Conservation (phyloP, 306 rosid genomes). For the Sesbania bispinosa region DNA sequence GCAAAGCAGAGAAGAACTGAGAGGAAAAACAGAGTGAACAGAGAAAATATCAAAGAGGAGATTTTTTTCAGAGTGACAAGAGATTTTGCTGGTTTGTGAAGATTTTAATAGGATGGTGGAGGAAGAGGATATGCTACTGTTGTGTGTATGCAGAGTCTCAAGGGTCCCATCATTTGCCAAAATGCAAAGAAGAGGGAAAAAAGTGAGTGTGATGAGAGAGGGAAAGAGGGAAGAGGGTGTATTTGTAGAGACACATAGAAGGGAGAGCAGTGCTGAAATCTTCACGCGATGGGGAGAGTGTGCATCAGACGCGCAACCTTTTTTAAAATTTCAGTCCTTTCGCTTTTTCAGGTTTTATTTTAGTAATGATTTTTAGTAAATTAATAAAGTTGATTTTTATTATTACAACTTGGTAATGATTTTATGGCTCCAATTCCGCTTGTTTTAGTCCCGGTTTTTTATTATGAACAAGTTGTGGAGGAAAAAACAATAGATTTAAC, state of each 20-base stretch:
- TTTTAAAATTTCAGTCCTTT: no score
- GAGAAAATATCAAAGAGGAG: neutral
- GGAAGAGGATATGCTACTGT: neutral
- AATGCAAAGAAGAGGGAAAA: neutral
- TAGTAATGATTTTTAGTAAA: neutral
- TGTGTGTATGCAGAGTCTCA: neutral
- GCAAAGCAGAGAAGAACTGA: neutral
- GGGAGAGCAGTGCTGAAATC: neutral
- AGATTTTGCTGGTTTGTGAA: conserved; percentile 16
- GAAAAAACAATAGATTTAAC: no score
- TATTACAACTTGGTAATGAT: no score
- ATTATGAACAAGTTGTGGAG: no score
- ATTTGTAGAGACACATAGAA: conserved; percentile 28
- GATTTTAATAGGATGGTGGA: conserved; percentile 29
- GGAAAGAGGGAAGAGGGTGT: conserved; percentile 15
- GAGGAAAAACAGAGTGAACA: neutral
- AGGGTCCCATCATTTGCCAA: conserved; percentile 19
- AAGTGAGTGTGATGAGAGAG: conserved; percentile 2
- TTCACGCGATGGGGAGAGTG: neutral
- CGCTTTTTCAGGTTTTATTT: neutral
- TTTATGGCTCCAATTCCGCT: no score
- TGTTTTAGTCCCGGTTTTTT: no score
- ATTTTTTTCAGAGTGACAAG: neutral
- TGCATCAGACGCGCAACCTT: neutral
- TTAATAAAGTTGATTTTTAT: no score